Evolutionary conservation across 345 rosid species (phyloP), one percentile per base, ranked within the genome.

Genomic region (Corchorus olitorius): DNA sequence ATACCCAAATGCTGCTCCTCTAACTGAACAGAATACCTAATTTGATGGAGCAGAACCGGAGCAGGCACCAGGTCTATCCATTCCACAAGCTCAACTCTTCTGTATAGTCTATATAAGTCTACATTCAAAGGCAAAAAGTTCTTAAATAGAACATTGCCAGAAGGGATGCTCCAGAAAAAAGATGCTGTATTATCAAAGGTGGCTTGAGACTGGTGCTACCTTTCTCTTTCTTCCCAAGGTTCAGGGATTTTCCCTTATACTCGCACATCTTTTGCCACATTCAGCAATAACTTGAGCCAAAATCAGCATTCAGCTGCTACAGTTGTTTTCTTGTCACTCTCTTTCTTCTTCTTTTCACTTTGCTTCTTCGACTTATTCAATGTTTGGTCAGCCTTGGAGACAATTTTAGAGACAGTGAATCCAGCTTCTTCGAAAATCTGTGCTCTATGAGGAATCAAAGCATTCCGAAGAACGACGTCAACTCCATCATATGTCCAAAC

Each of bases 401-500:
- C 97, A 3, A 96, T 88, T 77, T 89, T 92, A 22, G 99, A 96
- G 75, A 91, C 94, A 0, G 94, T 88, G 85, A 93, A 96, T 37
- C 99, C 98, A 6, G 89, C 85, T 73, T 87, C 92, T 86, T 96
- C 97, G 41, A 96, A 96, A 75, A 70, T 68, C 70, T 81, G 82
- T 10, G 97, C 88, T 71, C 97, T 86, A 80, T 81, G 80, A 20
- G 98, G 91, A 79, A 93, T 83, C 75, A 93, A 69, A 19, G 98
- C 83, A 81, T 89, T 92, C 34, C 97, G 89, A 43, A 88, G 83
- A 54, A 91, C 78, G 45, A 93, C 82, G 70, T 91, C 94, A 12
- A 96, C 85, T 74, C 95, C 97, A 15, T 91, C 94, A 56, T 96
- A 85, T 50, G 94, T 92, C 99, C 99, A 93, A 70, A 85, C 91